Evolutionary conservation across 805 yeast genomes (phyloP).

Genomic region (Lachancea sp.): DNA sequence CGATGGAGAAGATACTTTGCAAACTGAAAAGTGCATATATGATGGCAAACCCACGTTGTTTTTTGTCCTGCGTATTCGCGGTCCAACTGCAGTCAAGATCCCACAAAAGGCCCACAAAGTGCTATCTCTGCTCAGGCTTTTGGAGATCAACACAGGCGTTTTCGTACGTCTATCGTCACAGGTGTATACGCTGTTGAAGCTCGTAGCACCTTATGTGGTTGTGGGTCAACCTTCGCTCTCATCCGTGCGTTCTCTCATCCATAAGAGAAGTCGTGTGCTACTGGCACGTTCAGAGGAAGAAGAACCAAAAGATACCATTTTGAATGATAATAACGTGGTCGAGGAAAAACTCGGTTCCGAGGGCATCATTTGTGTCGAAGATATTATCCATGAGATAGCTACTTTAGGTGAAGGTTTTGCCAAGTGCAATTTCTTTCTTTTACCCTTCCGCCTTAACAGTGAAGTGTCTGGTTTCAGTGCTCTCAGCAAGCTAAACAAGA

Average conservation of each 20-base stretch:
- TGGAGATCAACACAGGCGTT: slow-evolving; percentile 58
- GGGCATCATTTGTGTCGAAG: slow-evolving; percentile 76
- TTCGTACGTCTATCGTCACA: slow-evolving; percentile 57
- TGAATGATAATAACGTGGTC: slow-evolving; percentile 69
- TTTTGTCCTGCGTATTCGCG: slow-evolving; percentile 61
- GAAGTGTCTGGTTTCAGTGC: slow-evolving; percentile 76
- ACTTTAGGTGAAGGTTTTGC: slow-evolving; percentile 61
- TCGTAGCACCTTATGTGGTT: slow-evolving; percentile 67
- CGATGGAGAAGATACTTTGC: slow-evolving; percentile 25
- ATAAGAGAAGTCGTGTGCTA: slow-evolving; percentile 63
- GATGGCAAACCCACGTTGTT: slow-evolving; percentile 45
- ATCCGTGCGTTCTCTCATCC: slow-evolving; percentile 65
- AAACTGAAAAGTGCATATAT: slow-evolving; percentile 32
- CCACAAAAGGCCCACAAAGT: slow-evolving; percentile 60
- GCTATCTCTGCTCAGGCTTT: slow-evolving; percentile 54
- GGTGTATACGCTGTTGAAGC: slow-evolving; percentile 56
- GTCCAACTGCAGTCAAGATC: slow-evolving; percentile 57
- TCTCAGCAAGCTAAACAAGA: slow-evolving; percentile 57
- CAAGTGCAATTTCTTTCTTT: slow-evolving; percentile 51
- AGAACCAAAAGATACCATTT: slow-evolving; percentile 39
- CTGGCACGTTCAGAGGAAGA: slow-evolving; percentile 31
- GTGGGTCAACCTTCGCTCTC: slow-evolving; percentile 69
- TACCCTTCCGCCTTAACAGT: slow-evolving; percentile 62
- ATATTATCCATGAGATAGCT: slow-evolving; percentile 64
- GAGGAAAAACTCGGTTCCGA: slow-evolving; percentile 65